These are phyloP conservation scores for Ophiostoma australiae DNA, from an alignment of 2,329 filamentous ascomycete genomes.

Conservation along the genomic window DNA sequence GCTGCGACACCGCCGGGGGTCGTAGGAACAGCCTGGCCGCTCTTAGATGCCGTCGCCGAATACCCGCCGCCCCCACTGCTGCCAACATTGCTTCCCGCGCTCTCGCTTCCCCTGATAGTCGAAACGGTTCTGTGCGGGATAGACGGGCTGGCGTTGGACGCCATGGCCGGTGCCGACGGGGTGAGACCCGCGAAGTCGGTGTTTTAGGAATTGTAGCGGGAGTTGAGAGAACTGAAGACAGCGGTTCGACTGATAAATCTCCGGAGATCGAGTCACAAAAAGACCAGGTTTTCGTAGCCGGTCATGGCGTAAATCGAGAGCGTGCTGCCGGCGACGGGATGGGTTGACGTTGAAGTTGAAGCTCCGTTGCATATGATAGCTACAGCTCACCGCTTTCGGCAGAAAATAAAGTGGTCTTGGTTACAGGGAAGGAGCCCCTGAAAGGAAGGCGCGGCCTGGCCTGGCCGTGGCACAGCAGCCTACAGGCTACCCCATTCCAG, in stretches of 20 bases:
- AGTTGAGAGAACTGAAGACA: background rate
- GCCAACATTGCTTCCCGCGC: slow-evolving; percentile 20
- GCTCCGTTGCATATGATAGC: slow-evolving; percentile 5
- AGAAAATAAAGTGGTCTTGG: slow-evolving; percentile 13
- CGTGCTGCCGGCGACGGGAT: background rate
- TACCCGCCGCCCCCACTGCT: slow-evolving; percentile 11
- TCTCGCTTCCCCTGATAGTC: slow-evolving; percentile 48
- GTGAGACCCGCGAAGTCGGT: background rate
- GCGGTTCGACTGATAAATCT: background rate
- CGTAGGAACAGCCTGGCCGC: slow-evolving; percentile 21
- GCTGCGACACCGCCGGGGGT: slow-evolving; percentile 28
- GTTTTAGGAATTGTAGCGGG: background rate
- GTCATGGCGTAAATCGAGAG: background rate
- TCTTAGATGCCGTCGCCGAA: background rate
- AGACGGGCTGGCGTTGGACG: slow-evolving; percentile 40
- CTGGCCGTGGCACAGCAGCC: background rate
- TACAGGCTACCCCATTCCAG: background rate
- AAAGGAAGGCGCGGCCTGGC: background rate
- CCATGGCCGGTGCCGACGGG: slow-evolving; percentile 36
- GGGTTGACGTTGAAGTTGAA: slow-evolving; percentile 10
- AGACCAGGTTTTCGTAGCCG: background rate
- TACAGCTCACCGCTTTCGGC: slow-evolving; percentile 23
- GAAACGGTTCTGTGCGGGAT: slow-evolving; percentile 56
- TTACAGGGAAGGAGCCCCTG: background rate
- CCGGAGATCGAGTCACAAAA: background rate